Conservation (phyloP, 129 eudicot genomes). For the Flaveria sonorensis region DNA sequence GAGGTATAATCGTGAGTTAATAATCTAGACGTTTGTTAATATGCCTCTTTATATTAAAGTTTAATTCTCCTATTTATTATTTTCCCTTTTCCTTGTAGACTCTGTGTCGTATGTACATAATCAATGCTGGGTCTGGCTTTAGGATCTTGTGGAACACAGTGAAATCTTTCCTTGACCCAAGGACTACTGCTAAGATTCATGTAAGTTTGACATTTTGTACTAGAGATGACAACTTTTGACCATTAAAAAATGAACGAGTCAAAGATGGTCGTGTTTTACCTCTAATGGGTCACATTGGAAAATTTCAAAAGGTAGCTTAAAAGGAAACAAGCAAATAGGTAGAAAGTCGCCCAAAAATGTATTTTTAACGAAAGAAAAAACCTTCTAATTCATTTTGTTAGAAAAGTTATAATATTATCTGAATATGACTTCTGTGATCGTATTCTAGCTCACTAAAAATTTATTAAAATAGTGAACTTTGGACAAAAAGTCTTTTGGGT, state of each 20-base stretch:
- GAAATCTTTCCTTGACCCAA: conserved; percentile 95
- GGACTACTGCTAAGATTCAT: conserved; percentile 87
- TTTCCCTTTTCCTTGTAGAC: conserved; percentile 47
- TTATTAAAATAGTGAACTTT: not conserved
- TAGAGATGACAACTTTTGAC: not conserved
- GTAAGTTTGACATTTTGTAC: conserved; percentile 41
- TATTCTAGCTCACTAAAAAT: not conserved
- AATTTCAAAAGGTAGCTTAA: not conserved
- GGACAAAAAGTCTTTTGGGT: not conserved
- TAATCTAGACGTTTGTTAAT: not conserved
- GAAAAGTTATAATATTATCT: not conserved
- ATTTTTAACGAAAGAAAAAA: not conserved
- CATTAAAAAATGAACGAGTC: not conserved
- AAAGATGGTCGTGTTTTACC: not conserved
- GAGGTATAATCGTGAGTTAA: conserved; percentile 52
- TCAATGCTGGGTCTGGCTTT: conserved; percentile 96
- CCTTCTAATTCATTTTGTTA: not conserved
- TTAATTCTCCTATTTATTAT: conserved; percentile 1
- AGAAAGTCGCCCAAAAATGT: not conserved
- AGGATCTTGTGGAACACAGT: conserved; percentile 95
- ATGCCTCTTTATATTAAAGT: not conserved
- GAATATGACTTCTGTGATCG: not conserved
- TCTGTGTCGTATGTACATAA: conserved; percentile 89
- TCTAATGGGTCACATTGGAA: not conserved
- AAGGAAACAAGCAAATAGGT: not conserved